Percentiles rank a stretch among this genome's conserved stretches.
These are phyloP conservation scores for Selaginella moellendorffii DNA, from an alignment of 75 land plant genomes.

Conservation along the genomic window DNA sequence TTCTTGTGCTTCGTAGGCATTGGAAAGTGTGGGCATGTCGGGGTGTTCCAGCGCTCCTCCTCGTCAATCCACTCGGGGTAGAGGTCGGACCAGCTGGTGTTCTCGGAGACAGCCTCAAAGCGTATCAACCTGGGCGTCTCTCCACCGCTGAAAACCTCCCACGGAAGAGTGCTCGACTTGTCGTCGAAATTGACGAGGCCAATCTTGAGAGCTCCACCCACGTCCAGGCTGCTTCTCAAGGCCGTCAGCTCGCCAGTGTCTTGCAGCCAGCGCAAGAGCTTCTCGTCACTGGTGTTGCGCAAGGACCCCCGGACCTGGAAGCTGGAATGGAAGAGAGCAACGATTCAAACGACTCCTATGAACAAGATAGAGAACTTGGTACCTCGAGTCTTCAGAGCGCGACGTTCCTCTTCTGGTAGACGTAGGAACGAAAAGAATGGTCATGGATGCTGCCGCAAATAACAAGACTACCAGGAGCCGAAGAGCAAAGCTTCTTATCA, in stretches of 20 bases:
- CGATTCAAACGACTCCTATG: background rate
- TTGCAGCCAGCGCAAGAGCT: background rate
- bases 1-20: constrained; percentile 20
- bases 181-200: constrained; percentile 48
- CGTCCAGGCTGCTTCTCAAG: background rate
- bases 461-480: background rate
- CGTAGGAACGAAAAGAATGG: background rate
- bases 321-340: too few species aligned
- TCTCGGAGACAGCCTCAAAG: constrained; percentile 28
- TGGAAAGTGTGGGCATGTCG: constrained; percentile 48
- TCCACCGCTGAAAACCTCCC: constrained; percentile 31
- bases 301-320: background rate
- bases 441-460: background rate
- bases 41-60: constrained; percentile 48
- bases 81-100: constrained; percentile 44
- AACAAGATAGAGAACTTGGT: background rate
- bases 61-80: constrained; percentile 95
- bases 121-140: constrained; percentile 18
- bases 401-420: background rate
- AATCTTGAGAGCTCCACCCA: constrained; percentile 18
- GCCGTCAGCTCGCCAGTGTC: background rate
- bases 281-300: background rate
- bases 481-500: background rate
- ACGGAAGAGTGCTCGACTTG: constrained; percentile 21
- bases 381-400: background rate